Percentiles rank a stretch among this genome's conserved stretches.
Conservation (phyloP, 2,329 filamentous ascomycete genomes). For the Talaromyces sp. region DNA sequence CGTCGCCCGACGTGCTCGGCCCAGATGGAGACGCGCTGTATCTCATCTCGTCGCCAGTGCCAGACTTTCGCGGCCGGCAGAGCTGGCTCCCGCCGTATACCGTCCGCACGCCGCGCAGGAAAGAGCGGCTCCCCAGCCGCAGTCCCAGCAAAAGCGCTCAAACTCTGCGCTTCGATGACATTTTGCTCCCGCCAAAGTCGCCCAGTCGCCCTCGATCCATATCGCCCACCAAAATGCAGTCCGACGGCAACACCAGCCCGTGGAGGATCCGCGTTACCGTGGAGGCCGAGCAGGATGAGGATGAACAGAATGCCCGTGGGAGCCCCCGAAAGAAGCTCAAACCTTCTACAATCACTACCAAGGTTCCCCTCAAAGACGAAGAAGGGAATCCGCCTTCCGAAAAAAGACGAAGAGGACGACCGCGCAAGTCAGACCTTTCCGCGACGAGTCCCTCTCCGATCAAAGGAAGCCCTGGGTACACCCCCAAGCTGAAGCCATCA, state of each 20-base stretch:
- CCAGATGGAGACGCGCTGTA: slow-evolving; percentile 39
- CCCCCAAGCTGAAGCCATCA: slow-evolving; percentile 23
- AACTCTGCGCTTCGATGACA: slow-evolving; percentile 38
- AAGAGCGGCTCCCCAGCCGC: slow-evolving; percentile 26
- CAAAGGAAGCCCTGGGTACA: slow-evolving; percentile 26
- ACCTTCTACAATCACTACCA: slow-evolving; percentile 33
- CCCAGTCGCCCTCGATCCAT: slow-evolving; percentile 23
- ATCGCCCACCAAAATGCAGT: slow-evolving; percentile 34
- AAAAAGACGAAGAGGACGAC: slow-evolving; percentile 37
- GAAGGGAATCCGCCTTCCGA: slow-evolving; percentile 31
- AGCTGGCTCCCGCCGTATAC: slow-evolving; percentile 35
- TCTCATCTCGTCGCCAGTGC: slow-evolving; percentile 37
- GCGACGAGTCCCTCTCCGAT: slow-evolving; percentile 30
- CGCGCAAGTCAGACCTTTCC: slow-evolving; percentile 35
- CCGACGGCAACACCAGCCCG: slow-evolving; percentile 39
- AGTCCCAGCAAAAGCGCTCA: slow-evolving; percentile 34
- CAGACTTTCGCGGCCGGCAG: slow-evolving; percentile 33
- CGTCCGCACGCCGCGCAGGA: slow-evolving; percentile 29
- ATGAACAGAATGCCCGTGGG: slow-evolving; percentile 23
- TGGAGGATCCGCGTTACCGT: slow-evolving; percentile 46
- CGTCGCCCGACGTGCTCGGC: slow-evolving; percentile 39
- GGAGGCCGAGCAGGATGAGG: slow-evolving; percentile 43
- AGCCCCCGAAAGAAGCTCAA: slow-evolving; percentile 26
- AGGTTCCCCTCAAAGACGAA: slow-evolving; percentile 38
- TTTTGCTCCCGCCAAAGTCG: slow-evolving; percentile 36